phyloP scores from a whole-genome alignment of 495 filamentous ascomycete genomes.

The Hypoxylon subgilvum region DNA sequence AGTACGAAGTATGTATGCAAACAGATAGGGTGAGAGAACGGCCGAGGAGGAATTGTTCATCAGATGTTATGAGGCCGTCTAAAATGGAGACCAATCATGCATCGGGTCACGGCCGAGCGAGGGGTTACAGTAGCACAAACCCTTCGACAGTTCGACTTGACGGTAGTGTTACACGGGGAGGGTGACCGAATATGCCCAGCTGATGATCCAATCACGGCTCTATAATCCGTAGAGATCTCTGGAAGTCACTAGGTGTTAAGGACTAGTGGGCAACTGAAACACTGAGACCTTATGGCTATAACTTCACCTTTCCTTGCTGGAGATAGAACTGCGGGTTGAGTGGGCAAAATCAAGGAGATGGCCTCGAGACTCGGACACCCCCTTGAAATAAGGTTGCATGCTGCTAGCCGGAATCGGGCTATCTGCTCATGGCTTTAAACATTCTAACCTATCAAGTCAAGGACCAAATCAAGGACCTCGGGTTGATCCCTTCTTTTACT shows the following conservation, averaged over 20 bases:
- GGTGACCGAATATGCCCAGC: conserved; percentile 8
- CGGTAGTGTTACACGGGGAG: conserved; percentile 25
- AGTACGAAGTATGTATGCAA: too few relatives aligned
- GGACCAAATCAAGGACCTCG: too few relatives aligned
- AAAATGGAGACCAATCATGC: conserved; percentile 9
- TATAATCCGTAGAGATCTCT: neutral
- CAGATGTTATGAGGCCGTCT: conserved; percentile 1
- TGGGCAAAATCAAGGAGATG: conserved; percentile 7
- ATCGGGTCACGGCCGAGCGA: conserved; percentile 2
- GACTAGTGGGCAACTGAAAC: conserved; percentile 18
- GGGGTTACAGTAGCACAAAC: conserved; percentile 22
- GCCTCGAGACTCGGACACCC: too few relatives aligned
- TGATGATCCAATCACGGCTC: conserved; percentile 6
- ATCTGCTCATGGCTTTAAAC: conserved; percentile 1
- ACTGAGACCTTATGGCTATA: conserved; percentile 9
- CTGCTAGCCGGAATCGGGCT: conserved; percentile 10
- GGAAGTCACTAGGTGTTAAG: neutral
- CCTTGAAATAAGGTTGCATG: neutral
- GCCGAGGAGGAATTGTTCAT: conserved; percentile 1
- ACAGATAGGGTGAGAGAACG: conserved; percentile 15
- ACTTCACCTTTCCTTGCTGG: neutral
- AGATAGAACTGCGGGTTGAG: neutral
- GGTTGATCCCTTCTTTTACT: too few relatives aligned
- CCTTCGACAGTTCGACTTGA: conserved; percentile 12
- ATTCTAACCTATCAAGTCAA: conserved; percentile 9